Evolutionary conservation across 768 basidiomycete genomes (phyloP).

Genomic region (Cystofilobasidium ferigula): DNA sequence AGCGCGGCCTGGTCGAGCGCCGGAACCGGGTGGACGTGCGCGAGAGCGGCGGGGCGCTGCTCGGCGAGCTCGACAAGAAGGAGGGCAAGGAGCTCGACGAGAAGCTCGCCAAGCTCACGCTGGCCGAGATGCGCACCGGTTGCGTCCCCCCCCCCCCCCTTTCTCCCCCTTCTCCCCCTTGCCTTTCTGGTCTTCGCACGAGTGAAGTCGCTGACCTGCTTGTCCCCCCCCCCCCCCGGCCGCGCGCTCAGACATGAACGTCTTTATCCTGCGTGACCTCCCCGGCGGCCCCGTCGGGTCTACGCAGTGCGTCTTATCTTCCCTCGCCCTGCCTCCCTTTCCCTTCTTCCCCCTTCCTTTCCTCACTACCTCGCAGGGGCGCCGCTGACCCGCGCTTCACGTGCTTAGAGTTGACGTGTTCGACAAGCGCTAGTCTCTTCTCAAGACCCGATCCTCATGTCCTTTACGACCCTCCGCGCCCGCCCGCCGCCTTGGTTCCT

Average conservation of each 20-base stretch:
- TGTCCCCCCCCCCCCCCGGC: background rate
- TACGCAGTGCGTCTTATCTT: background rate
- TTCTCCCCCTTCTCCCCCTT: background rate
- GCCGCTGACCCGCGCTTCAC: too few relatives aligned
- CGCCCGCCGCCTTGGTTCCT: too few relatives aligned
- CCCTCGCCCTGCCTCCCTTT: background rate
- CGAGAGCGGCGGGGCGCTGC: slow-evolving; percentile 56
- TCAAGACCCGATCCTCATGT: too few relatives aligned
- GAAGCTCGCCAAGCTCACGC: slow-evolving; percentile 59
- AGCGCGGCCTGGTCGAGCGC: slow-evolving; percentile 67
- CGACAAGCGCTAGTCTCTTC: background rate
- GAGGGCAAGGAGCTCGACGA: slow-evolving; percentile 61
- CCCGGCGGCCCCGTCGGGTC: slow-evolving; percentile 35
- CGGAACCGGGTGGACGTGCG: slow-evolving; percentile 66
- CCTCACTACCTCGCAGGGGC: too few relatives aligned
- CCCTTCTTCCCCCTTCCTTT: background rate
- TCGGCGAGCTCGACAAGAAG: slow-evolving; percentile 67
- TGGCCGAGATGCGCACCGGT: slow-evolving; percentile 65
- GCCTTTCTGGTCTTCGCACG: background rate
- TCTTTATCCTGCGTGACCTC: slow-evolving; percentile 81
- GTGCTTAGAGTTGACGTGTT: background rate
- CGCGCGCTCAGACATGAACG: slow-evolving; percentile 51
- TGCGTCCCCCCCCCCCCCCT: background rate
- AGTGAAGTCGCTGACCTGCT: background rate
- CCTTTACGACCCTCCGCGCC: too few relatives aligned